A percentile compares a stretch with the other conserved stretches of the same genome.
Evolutionary conservation across 768 basidiomycete genomes (phyloP).

Genomic region (Suillus discolor): DNA sequence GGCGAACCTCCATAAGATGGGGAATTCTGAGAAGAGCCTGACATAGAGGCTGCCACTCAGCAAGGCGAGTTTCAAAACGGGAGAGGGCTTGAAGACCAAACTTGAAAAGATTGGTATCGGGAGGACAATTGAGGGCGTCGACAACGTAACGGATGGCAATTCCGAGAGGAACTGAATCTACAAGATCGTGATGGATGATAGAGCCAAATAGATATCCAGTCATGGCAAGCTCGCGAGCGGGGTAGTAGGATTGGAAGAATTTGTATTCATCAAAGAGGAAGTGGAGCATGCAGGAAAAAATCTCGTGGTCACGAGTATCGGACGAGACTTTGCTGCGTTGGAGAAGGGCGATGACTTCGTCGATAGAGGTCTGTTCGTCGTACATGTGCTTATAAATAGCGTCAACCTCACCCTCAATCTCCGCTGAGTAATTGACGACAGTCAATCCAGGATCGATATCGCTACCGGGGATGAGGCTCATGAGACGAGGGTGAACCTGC

Average conservation of each 20-base stretch:
- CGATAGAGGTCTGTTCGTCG: slow-evolving; percentile 90
- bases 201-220: slow-evolving; percentile 97
- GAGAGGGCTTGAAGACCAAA: slow-evolving; percentile 92
- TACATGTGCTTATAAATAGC: slow-evolving; percentile 98
- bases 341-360: slow-evolving; percentile 89
- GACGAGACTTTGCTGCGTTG: slow-evolving; percentile 83
- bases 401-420: slow-evolving; percentile 93
- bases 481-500: slow-evolving; percentile 93
- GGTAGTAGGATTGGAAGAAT: slow-evolving; percentile 97
- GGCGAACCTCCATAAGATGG: slow-evolving; percentile 81
- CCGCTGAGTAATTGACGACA: slow-evolving; percentile 84
- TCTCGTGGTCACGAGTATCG: slow-evolving; percentile 86
- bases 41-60: slow-evolving; percentile 93
- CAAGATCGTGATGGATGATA: slow-evolving; percentile 89
- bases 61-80: slow-evolving; percentile 83
- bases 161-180: slow-evolving; percentile 92
- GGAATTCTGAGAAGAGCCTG: slow-evolving; percentile 86
- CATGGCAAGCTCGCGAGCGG: slow-evolving; percentile 91
- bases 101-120: slow-evolving; percentile 91
- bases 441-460: slow-evolving; percentile 91
- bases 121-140: slow-evolving; percentile 88
- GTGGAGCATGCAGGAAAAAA: slow-evolving; percentile 99
- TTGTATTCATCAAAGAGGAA: slow-evolving; percentile 99
- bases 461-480: slow-evolving; percentile 86
- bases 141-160: slow-evolving; percentile 97